Base-by-base conservation (phyloP, 352 stramenopile species). In the Phytopythium boreale region DNA sequence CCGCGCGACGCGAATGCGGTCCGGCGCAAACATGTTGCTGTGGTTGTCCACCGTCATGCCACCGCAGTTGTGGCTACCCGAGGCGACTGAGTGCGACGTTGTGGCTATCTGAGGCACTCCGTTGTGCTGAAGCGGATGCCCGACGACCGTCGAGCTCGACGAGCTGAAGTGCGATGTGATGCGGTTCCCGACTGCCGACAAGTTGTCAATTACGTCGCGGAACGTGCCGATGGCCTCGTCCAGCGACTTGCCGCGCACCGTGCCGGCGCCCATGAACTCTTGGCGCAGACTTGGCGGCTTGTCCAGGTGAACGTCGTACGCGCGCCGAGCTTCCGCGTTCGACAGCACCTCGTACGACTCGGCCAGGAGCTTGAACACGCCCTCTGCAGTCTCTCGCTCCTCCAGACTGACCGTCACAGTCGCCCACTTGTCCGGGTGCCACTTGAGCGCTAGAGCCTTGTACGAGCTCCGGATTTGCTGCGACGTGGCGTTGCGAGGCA, bases 341-440 rank as follows among this genome's bases (percentile, higher is more conserved):
- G 84, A 92, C 17, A 95, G 67, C 34, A 92, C 84, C 69, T 95
- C 87, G 39, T 95, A 93, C 9, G 87, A 79, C 62, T 95, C 84
- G 14, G 87, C 87, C 11, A 93, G 64, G 8, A 95, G 61, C 68
- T 95, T 93, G 60, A 95, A 95, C 5, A 89, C 79, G 51, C 82
- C 67, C 58, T 93, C 84, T 3, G 87, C 87, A 50, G 78, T 79
- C 29, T 89, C 75, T 24, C 83, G 79, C 63, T 93, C 84, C 17
- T 82, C 63, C 14, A 79, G 58, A 3, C 67, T 72, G 14, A 76
- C 50, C 1, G 74, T 66, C 26, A 74, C 68, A 12, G 70, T 66
- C 1, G 80, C 72, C 81, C 81, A 90, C 3, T 78, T 76, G 58
- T 90, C 81, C 12, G 81, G 79, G 56, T 90, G 81, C 81, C 81